Base-by-base conservation (phyloP, 257 asterid species). In the Handroanthus guayacan region DNA sequence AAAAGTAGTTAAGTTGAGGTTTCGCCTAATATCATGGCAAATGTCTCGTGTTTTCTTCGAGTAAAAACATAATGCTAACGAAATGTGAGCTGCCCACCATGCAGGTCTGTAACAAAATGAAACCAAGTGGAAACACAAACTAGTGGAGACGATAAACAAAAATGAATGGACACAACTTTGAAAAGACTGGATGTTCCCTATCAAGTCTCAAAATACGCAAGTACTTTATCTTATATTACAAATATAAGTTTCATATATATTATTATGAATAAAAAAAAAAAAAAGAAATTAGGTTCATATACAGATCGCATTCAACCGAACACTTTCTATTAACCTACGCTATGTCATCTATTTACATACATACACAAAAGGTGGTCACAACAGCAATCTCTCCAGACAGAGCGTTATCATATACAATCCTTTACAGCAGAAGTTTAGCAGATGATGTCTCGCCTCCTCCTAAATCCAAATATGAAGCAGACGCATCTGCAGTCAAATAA, bases 401-500 rank as follows among this genome's bases (percentile, higher is more conserved):
- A 25, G 34, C 36, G 14, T 16, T 31, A 13, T 44, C 50, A 13
- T 9, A 5, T 9, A 13, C 41, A 51, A 38, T 10, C 45, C 8
- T 45, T 74, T 44, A 25, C 31, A 25, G 31, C 31, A 25, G 1
- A 25, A 31, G 60, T n/a, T 36, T 10, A 6, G 41, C 17, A 7
- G 71, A 2, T 11, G 76, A 52, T 3, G 31, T 9, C 47, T 68
- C 75, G 47, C 4, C 44, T 7, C 17, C 55, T 8, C 64, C n/a
- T 18, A 14, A 5, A 38, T 50, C 70, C 11, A 56, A 14, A 8
- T 44, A 31, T 39, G 71, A 56, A 9, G 38, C 3, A 16, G 57
- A 41, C 57, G 58, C 5, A 11, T 57, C 86, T 82, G 83, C 72
- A 75, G 11, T 57, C 31, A 68, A 54, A 61, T 5, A 18, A 44